Evolutionary conservation across 192 early-diverging fungal species (phyloP), one percentile per base, ranked within the genome.

Genomic region (Coemansia sp.): DNA sequence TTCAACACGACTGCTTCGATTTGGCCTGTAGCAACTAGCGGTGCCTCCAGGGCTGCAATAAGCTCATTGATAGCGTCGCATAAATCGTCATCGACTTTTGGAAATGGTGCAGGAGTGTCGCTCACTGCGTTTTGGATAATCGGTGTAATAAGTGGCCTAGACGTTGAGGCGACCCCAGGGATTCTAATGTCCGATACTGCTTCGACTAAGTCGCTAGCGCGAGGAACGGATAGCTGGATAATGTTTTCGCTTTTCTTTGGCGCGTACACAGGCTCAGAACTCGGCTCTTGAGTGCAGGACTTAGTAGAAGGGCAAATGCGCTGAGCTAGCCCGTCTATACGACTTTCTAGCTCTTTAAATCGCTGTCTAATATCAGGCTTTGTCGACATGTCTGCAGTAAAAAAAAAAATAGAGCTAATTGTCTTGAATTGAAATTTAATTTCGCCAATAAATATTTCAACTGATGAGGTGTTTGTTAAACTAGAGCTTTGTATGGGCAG

Each of bases 11-110:
- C 27, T 31, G 67, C 36, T 13, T 46, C 62, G 3, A 61, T 18
- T 6, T 54, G 49, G 12, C 71, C 71, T 12, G 65, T 20, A 9
- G 71, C 76, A 18, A 78, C 71, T 11, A 78, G 51, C 10, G 76
- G 76, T 4, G 72, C 67, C 63, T 66, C 71, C 13, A 78, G 42
- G 1, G 67, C 63, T 15, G 72, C 73, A 42, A 57, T 34, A 7
- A 75, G 40, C 33, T 52, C 61, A 18, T 64, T 51, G 15, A 38
- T 34, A 5, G 67, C 5, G 16, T 16, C 33, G 47, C 20, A 18
- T 47, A 7, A 27, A 27, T 15, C 16, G 33, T 5, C 40, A 20
- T 29, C 22, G 13, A 15, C 34, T 5, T 38, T 15, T 2, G 6
- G 12, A 2, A 20, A 18, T 36, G 29, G 34, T 20, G 59, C n/a